Conservation (phyloP, 176 grass and related monocot species). For the Miscanthus lutarioriparius region DNA sequence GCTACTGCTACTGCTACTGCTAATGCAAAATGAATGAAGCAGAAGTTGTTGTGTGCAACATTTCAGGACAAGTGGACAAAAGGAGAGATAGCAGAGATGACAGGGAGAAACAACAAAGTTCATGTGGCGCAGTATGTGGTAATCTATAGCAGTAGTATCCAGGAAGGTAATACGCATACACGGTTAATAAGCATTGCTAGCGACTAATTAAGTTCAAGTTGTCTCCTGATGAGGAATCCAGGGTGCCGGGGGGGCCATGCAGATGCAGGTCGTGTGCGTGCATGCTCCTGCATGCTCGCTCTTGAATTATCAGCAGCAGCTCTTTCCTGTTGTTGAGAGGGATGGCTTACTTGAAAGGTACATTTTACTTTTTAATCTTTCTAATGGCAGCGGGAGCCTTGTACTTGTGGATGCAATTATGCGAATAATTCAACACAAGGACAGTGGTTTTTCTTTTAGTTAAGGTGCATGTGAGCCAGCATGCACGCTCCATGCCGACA, state of each 20-base stretch:
- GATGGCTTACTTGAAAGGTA: constrained; percentile 16
- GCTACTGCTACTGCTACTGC: neutral
- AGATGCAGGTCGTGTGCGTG: neutral
- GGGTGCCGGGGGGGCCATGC: neutral
- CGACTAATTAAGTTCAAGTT: constrained; percentile 15
- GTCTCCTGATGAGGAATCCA: constrained; percentile 29
- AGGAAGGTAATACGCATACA: too few relatives aligned
- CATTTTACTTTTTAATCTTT: constrained; percentile 25
- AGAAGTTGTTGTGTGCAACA: too few relatives aligned
- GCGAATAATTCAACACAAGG: constrained; percentile 31
- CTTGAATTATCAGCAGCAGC: neutral
- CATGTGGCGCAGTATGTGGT: neutral
- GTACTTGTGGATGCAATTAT: constrained; percentile 29
- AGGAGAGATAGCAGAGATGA: neutral
- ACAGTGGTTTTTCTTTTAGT: neutral
- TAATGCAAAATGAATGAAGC: constrained; percentile 7
- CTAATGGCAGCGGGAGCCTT: neutral
- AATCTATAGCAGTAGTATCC: neutral
- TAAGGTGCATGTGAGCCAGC: constrained; percentile 32
- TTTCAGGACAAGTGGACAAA: constrained; percentile 8
- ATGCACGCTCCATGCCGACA: constrained; percentile 13
- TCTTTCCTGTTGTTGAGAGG: neutral
- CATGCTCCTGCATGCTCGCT: neutral
- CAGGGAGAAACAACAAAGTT: neutral
- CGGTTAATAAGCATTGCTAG: neutral